These are phyloP conservation scores for Flaveria bidentis DNA, from an alignment of 129 eudicot species.

Conservation along the genomic window DNA sequence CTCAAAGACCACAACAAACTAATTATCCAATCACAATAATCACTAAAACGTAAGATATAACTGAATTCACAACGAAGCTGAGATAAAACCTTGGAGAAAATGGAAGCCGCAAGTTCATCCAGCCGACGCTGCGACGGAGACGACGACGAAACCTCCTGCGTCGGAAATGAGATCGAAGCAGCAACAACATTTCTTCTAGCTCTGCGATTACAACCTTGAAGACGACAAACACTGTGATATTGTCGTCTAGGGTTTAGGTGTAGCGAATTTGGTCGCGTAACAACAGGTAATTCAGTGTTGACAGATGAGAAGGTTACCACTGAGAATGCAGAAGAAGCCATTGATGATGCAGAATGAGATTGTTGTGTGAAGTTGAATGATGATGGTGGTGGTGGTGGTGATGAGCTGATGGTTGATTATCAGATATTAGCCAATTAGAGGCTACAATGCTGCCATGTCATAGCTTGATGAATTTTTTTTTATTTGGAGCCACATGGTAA, in stretches of 20 bases:
- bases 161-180: constrained; percentile 51
- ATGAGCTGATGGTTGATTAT: constrained; percentile 8
- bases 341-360: constrained; percentile 15
- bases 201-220: constrained; percentile 20
- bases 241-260: constrained; percentile 30
- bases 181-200: constrained; percentile 15
- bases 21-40: neutral
- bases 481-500: neutral
- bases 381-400: neutral
- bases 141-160: constrained; percentile 35
- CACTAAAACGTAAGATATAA: neutral
- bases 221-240: constrained; percentile 9
- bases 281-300: constrained; percentile 9
- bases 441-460: constrained; percentile 28
- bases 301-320: constrained; percentile 28
- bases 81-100: constrained; percentile 51
- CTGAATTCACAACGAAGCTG: neutral
- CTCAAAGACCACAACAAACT: neutral
- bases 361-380: constrained; percentile 2
- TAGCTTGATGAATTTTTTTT: neutral
- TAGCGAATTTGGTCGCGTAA: neutral
- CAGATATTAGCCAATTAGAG: constrained; percentile 17
- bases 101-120: constrained; percentile 49
- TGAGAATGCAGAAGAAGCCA: constrained; percentile 40
- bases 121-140: constrained; percentile 38